Evolutionary conservation across 2,329 filamentous ascomycete species (phyloP).

Genomic region (Pseudonectria buxi): DNA sequence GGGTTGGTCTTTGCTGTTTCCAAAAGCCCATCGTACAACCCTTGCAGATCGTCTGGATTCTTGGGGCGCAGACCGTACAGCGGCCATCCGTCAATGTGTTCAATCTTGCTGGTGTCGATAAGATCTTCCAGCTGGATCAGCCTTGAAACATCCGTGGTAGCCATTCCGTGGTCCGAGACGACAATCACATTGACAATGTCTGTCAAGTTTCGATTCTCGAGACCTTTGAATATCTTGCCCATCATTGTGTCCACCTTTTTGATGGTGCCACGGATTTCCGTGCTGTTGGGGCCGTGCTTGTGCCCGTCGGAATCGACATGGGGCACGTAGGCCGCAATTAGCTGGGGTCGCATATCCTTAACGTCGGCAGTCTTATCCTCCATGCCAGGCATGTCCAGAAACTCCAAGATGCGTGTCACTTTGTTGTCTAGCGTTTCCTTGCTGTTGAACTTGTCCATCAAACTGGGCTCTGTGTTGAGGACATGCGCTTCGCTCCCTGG

Average conservation of each 20-base stretch:
- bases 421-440: slow-evolving; percentile 69
- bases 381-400: slow-evolving; percentile 74
- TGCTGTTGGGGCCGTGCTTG: slow-evolving; percentile 87
- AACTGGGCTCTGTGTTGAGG: slow-evolving; percentile 64
- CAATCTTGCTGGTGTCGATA: slow-evolving; percentile 68
- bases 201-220: slow-evolving; percentile 78
- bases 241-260: slow-evolving; percentile 76
- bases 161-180: slow-evolving; percentile 99
- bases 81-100: slow-evolving; percentile 90
- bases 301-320: slow-evolving; percentile 87
- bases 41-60: slow-evolving; percentile 55
- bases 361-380: slow-evolving; percentile 47
- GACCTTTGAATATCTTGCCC: slow-evolving; percentile 63
- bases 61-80: slow-evolving; percentile 82
- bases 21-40: slow-evolving; percentile 57
- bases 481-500: slow-evolving; percentile 90
- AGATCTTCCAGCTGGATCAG: slow-evolving; percentile 87
- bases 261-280: slow-evolving; percentile 77
- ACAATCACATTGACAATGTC: slow-evolving; percentile 87
- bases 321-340: slow-evolving; percentile 92
- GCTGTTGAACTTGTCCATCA: slow-evolving; percentile 78
- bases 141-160: slow-evolving; percentile 74
- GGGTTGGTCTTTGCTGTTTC: slow-evolving; percentile 54
- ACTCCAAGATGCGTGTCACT: slow-evolving; percentile 69
- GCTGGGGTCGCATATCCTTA: slow-evolving; percentile 64